Evolutionary conservation across 192 early-diverging fungal genomes (phyloP).

Genomic region (Backusella mclennaniae): DNA sequence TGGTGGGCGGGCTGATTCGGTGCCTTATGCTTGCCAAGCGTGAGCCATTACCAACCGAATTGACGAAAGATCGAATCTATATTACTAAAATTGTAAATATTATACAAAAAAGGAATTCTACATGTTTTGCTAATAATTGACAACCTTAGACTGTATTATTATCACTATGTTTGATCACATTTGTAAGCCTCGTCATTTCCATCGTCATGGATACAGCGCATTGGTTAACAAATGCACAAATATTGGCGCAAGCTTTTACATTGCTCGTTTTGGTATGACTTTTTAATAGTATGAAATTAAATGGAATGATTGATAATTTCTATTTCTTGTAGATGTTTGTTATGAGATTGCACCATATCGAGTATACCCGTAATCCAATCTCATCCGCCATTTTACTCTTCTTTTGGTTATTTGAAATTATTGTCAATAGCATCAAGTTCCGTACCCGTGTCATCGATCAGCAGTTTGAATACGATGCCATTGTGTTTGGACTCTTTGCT

Average conservation of each 20-base stretch:
- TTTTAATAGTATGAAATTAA: not conserved
- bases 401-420: conserved; percentile 52
- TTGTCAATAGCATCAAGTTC: conserved; percentile 39
- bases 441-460: conserved; percentile 32
- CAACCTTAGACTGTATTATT: conserved; percentile 19
- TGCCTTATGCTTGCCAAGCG: conserved; percentile 33
- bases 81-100: conserved; percentile 34
- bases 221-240: conserved; percentile 17
- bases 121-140: not conserved
- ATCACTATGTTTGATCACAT: conserved; percentile 8
- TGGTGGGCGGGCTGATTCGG: conserved; percentile 42
- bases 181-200: not conserved
- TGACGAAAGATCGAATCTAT: conserved; percentile 30
- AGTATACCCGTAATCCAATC: conserved; percentile 37
- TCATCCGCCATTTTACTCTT: conserved; percentile 57
- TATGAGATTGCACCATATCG: conserved; percentile 27
- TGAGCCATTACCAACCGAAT: conserved; percentile 16
- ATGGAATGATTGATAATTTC: too few relatives aligned
- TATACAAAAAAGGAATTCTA: not conserved
- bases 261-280: conserved; percentile 27
- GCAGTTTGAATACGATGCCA: not conserved
- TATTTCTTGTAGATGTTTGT: conserved; percentile 25
- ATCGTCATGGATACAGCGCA: not conserved
- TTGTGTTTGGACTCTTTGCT: conserved; percentile 24
- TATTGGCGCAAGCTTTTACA: conserved; percentile 19